Percentiles rank a stretch among this genome's conserved stretches.
These are phyloP conservation scores for Thielaviopsis euricoi DNA, from an alignment of 2,329 filamentous ascomycete genomes.

Conservation along the genomic window DNA sequence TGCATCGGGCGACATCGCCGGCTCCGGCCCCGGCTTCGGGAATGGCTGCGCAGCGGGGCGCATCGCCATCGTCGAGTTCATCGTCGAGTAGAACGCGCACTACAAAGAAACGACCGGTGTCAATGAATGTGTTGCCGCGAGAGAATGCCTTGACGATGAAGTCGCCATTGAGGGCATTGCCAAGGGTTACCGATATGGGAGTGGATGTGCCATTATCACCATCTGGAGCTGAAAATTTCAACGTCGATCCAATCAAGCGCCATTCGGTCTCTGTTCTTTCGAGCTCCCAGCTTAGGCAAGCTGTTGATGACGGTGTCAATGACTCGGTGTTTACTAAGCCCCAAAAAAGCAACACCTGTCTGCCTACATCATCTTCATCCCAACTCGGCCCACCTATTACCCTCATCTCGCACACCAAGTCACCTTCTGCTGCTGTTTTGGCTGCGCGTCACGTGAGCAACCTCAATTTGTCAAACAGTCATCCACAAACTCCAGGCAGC, in stretches of 20 bases:
- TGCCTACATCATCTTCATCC: background rate
- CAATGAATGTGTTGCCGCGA: slow-evolving; percentile 14
- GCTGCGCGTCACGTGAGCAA: slow-evolving; percentile 1
- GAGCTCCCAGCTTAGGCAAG: too few species aligned
- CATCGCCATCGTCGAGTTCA: slow-evolving; percentile 14
- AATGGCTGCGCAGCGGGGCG: background rate
- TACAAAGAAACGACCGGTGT: slow-evolving; percentile 16
- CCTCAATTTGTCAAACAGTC: slow-evolving; percentile 7
- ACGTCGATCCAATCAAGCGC: too few species aligned
- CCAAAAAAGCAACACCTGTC: too few species aligned
- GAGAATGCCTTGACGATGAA: background rate
- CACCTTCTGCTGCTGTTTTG: background rate
- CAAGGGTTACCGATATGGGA: too few species aligned
- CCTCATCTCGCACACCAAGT: too few species aligned
- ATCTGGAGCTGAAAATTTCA: too few species aligned
- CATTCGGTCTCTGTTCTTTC: too few species aligned
- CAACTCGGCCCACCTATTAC: background rate
- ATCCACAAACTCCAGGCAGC: background rate
- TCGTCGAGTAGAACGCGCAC: slow-evolving; percentile 13
- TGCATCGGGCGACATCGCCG: slow-evolving; percentile 12
- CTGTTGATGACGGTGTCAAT: too few species aligned
- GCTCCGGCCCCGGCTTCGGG: background rate
- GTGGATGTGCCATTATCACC: too few species aligned
- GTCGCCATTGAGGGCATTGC: background rate
- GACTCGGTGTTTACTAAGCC: too few species aligned